Evolutionary conservation across 345 rosid species (phyloP), one percentile per base, ranked within the genome.

Genomic region (Syzygium aromaticum): DNA sequence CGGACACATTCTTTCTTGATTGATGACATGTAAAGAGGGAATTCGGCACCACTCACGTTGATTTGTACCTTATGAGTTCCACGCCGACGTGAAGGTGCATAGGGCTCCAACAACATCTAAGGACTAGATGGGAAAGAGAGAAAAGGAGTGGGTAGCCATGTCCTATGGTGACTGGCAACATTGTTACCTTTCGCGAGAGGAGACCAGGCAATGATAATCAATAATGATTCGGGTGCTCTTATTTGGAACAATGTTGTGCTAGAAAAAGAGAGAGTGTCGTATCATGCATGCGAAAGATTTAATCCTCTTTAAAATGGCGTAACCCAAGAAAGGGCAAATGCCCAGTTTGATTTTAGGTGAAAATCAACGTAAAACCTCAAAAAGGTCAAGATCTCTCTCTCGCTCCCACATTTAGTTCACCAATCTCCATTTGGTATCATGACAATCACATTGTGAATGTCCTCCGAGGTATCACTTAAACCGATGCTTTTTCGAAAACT

Each of bases 391-490:
- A 17, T 54, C 56, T 43, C 3, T 3, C 3, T 27, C 33, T 27
- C 64, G 25, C 30, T 57, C 63, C 2, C 63, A 11, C 7, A 43
- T 43, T 43, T 43, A 43, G 46, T 43, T 43, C 46, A 43, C n/a
- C n/a, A n/a, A n/a, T n/a, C n/a, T n/a, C n/a, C n/a, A n/a, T n/a
- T n/a, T n/a, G n/a, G n/a, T n/a, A n/a, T n/a, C n/a, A n/a, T n/a
- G n/a, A n/a, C n/a, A n/a, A n/a, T n/a, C n/a, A n/a, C n/a, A n/a
- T n/a, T n/a, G n/a, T 30, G 0, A 64, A 12, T 30, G 22, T 64
- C 1, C 5, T 64, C 0, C 1, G 8, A 28, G 10, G 15, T 19
- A 28, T 2, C 8, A 0, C 5, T 30, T 30, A 3, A 3, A 16
- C 4, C 1, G 23, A 1, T 64, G 0, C 22, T 16, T 19, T 30